Percentiles rank a stretch among this genome's conserved stretches.
These are phyloP conservation scores for Sporothrix phasma DNA, from an alignment of 2,329 filamentous ascomycete species.

Conservation along the genomic window DNA sequence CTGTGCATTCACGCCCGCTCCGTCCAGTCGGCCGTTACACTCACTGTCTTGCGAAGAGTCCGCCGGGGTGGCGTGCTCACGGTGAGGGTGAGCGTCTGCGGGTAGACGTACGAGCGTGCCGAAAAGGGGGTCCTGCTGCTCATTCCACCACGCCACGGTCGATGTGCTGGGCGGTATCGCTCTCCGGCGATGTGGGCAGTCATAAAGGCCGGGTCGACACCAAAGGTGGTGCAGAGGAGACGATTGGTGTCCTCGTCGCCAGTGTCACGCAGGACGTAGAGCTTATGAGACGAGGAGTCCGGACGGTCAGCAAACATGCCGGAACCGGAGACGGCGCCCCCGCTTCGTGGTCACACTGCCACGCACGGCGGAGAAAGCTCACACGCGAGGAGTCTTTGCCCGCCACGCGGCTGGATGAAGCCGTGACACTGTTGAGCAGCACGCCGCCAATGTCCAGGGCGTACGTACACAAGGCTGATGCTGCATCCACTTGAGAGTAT, in stretches of 20 bases:
- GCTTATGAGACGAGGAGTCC: not conserved
- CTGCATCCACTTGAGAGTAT: conserved; percentile 8
- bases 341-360: not conserved
- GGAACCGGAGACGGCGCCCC: not conserved
- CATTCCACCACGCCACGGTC: conserved; percentile 3
- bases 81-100: not conserved
- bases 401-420: not conserved
- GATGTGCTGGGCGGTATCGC: conserved; percentile 20
- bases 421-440: not conserved
- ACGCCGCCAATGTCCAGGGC: not conserved
- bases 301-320: not conserved
- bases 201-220: conserved; percentile 26
- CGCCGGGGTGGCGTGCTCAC: not conserved
- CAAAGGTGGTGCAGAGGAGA: conserved; percentile 16
- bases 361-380: not conserved
- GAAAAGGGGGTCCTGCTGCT: not conserved
- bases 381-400: not conserved
- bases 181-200: conserved; percentile 24
- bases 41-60: not conserved
- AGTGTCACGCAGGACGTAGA: conserved; percentile 24
- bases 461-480: not conserved
- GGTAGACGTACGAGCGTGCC: conserved; percentile 3
- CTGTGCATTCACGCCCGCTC: not conserved
- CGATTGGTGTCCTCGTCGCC: conserved; percentile 18
- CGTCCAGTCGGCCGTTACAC: not conserved